phyloP scores from a whole-genome alignment of 768 basidiomycete species.

The Udeniomyces megalosporus region DNA sequence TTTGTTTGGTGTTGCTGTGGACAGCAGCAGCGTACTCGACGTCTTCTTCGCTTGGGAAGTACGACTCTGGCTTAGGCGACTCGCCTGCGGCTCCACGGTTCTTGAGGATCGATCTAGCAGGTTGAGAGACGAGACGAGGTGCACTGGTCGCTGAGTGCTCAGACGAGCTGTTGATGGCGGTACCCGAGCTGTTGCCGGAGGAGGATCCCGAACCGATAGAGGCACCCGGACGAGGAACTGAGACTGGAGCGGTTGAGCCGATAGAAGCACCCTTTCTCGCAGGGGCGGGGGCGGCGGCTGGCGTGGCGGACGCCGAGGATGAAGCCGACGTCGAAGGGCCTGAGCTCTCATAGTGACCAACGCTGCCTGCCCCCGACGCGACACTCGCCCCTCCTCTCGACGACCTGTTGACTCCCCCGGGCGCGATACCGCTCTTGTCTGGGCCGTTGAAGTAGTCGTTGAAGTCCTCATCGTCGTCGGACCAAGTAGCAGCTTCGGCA shows the following conservation, averaged over 20 bases:
- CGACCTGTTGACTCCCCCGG: slow-evolving; percentile 23
- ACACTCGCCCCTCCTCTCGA: not conserved
- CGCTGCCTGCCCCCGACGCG: slow-evolving; percentile 24
- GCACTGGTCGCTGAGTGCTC: slow-evolving; percentile 14
- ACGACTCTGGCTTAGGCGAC: slow-evolving; percentile 16
- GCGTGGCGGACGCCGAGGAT: too few relatives aligned
- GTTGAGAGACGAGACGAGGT: slow-evolving; percentile 12
- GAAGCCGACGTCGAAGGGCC: too few relatives aligned
- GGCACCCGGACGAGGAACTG: not conserved
- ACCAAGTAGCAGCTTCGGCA: slow-evolving; percentile 25
- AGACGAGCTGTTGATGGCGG: not conserved
- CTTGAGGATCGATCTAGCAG: slow-evolving; percentile 29
- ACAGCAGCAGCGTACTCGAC: slow-evolving; percentile 11
- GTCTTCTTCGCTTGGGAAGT: slow-evolving; percentile 20
- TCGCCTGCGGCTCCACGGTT: slow-evolving; percentile 23
- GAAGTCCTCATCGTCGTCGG: slow-evolving; percentile 33
- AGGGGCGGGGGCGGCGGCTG: too few relatives aligned
- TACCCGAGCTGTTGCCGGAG: slow-evolving; percentile 24
- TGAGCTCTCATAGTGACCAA: slow-evolving; percentile 19
- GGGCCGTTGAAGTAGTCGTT: slow-evolving; percentile 46
- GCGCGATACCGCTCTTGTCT: slow-evolving; percentile 27
- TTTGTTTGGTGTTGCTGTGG: not conserved
- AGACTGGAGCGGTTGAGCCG: not conserved
- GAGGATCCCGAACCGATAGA: slow-evolving; percentile 23
- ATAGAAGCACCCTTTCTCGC: not conserved